Percentiles rank a stretch among this genome's conserved stretches.
phyloP scores from a whole-genome alignment of 2,329 filamentous ascomycete genomes.

The Aureobasidium leucospermi region DNA sequence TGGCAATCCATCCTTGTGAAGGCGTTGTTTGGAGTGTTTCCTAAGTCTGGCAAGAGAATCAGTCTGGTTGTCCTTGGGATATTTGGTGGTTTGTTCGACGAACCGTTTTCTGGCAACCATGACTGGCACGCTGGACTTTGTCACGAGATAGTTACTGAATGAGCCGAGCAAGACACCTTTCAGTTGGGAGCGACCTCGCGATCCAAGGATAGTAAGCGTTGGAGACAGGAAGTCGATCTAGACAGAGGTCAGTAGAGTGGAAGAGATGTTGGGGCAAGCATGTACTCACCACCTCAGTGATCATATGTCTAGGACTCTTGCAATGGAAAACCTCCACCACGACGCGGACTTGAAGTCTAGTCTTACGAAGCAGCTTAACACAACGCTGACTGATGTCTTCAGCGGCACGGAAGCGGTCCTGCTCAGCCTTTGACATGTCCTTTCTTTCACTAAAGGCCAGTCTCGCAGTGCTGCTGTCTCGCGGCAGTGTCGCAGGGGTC shows the following conservation, averaged over 20 bases:
- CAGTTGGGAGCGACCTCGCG: conserved; percentile 79
- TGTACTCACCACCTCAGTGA: conserved; percentile 71
- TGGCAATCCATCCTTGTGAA: conserved; percentile 18
- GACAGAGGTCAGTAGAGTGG: background rate
- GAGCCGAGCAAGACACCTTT: conserved; percentile 94
- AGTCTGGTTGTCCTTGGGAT: conserved; percentile 2
- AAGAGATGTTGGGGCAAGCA: background rate
- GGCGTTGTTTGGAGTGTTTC: conserved; percentile 17
- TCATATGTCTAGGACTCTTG: conserved; percentile 93
- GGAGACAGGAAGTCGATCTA: conserved; percentile 84
- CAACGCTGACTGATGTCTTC: conserved; percentile 77
- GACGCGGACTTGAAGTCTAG: conserved; percentile 81
- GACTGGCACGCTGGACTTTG: conserved; percentile 91
- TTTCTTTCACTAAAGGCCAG: background rate
- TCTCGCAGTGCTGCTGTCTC: conserved; percentile 21
- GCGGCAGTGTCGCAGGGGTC: conserved; percentile 13
- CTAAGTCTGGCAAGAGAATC: conserved; percentile 12
- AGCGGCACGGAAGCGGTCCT: conserved; percentile 74
- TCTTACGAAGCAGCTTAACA: conserved; percentile 81
- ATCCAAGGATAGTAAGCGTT: conserved; percentile 87
- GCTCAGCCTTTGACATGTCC: conserved; percentile 51
- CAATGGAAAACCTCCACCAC: conserved; percentile 96
- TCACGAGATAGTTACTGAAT: conserved; percentile 95
- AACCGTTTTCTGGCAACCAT: conserved; percentile 81
- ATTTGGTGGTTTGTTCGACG: background rate